Evolutionary conservation across 306 rosid genomes (phyloP).

Genomic region (Fragaria nilgerrensis): DNA sequence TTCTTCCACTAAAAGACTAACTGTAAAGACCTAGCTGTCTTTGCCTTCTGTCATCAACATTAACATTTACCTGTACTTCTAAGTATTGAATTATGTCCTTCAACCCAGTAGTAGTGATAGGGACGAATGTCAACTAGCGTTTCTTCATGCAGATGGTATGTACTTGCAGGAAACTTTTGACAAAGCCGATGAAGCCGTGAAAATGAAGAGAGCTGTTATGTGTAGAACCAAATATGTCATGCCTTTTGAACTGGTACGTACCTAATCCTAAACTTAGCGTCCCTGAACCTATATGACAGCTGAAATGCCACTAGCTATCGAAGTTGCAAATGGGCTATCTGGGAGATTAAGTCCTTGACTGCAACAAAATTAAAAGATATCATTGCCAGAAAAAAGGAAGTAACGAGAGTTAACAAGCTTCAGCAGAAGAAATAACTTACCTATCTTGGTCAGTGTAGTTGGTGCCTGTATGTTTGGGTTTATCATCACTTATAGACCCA

Average conservation of each 20-base stretch:
- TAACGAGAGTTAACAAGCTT: neutral
- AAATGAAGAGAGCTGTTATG: constrained; percentile 16
- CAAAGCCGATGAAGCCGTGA: neutral
- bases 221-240: constrained; percentile 23
- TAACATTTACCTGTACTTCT: constrained; percentile 32
- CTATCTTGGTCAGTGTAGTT: constrained; percentile 47
- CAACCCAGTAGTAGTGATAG: constrained; percentile 12
- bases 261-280: constrained; percentile 32
- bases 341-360: constrained; percentile 63
- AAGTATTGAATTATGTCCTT: constrained; percentile 23
- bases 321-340: constrained; percentile 66
- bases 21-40: constrained; percentile 15
- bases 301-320: constrained; percentile 34
- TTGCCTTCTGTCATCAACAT: constrained; percentile 30
- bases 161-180: constrained; percentile 27
- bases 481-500: constrained; percentile 38
- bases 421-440: constrained; percentile 18
- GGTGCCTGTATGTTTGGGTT: constrained; percentile 26
- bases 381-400: neutral
- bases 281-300: constrained; percentile 31
- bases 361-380: constrained; percentile 18
- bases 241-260: constrained; percentile 18
- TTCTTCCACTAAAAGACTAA: constrained; percentile 21
- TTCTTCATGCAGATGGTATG: constrained; percentile 31
- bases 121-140: constrained; percentile 16